Conservation (phyloP, 495 filamentous ascomycete genomes). For the Umbilicaria muhlenbergii region DNA sequence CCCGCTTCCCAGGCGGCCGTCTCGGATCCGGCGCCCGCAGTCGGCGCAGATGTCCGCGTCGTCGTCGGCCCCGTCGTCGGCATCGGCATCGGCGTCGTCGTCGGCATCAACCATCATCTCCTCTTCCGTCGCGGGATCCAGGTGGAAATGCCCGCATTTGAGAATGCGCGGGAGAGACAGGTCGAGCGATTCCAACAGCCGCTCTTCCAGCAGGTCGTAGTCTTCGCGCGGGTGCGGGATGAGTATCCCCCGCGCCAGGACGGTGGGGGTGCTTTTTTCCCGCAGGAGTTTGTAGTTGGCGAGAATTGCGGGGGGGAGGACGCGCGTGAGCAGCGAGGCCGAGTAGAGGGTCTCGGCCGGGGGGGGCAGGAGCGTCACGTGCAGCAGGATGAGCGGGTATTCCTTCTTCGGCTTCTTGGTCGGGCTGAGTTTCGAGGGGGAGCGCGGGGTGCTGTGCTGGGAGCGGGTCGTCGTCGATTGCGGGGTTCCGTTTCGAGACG, state of each 20-base stretch:
- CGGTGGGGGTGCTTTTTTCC: slow-evolving; percentile 60
- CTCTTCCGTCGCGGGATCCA: slow-evolving; percentile 24
- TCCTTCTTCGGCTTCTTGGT: slow-evolving; percentile 20
- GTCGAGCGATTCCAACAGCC: slow-evolving; percentile 77
- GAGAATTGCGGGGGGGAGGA: slow-evolving; percentile 41
- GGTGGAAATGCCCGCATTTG: slow-evolving; percentile 58
- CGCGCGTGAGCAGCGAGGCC: slow-evolving; percentile 39
- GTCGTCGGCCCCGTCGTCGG: slow-evolving; percentile 29
- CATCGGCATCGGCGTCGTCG: slow-evolving; percentile 24
- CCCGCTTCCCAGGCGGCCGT: slow-evolving; percentile 12
- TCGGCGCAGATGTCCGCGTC: slow-evolving; percentile 27
- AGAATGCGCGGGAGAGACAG: slow-evolving; percentile 55
- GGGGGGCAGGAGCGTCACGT: slow-evolving; percentile 70
- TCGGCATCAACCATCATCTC: slow-evolving; percentile 16
- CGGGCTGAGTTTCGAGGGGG: slow-evolving; percentile 15
- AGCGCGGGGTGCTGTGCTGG: slow-evolving; percentile 6
- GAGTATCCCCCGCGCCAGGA: slow-evolving; percentile 71
- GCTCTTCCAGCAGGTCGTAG: slow-evolving; percentile 83
- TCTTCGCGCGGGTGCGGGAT: slow-evolving; percentile 81
- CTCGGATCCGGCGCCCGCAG: slow-evolving; percentile 14
- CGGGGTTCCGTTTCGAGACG: slow-evolving; percentile 12
- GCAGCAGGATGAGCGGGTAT: slow-evolving; percentile 28
- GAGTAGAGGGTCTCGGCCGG: slow-evolving; percentile 57
- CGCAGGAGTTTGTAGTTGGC: slow-evolving; percentile 60
- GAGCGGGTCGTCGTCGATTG: slow-evolving; percentile 11